A percentile compares a stretch with the other conserved stretches of the same genome.
Evolutionary conservation across 306 rosid genomes (phyloP).

Genomic region (Cajanus cajan): DNA sequence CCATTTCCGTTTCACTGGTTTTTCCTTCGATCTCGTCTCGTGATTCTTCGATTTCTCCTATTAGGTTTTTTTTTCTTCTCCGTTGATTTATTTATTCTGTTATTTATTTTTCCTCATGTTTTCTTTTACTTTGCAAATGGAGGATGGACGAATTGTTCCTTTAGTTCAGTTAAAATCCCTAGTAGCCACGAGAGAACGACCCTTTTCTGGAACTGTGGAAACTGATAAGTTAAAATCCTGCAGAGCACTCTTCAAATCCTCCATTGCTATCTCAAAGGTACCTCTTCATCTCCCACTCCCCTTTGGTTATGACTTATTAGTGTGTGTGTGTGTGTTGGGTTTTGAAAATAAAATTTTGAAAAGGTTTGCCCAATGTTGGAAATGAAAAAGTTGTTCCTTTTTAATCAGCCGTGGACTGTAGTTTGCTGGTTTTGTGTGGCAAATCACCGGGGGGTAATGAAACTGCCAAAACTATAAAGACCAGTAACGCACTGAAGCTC

Average conservation of each 20-base stretch:
- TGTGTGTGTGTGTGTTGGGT: neutral
- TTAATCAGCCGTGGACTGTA: constrained; percentile 43
- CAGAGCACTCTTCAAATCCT: constrained; percentile 56
- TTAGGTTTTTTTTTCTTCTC: too few relatives aligned
- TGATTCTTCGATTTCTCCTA: too few relatives aligned
- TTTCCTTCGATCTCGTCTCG: too few relatives aligned
- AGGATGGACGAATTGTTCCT: constrained; percentile 79
- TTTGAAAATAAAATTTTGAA: neutral
- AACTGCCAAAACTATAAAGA: constrained; percentile 54
- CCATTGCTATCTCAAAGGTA: constrained; percentile 43
- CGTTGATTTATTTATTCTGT: too few relatives aligned
- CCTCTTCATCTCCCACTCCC: neutral
- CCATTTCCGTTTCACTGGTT: too few relatives aligned
- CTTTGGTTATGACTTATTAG: neutral
- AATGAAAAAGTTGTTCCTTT: constrained; percentile 21
- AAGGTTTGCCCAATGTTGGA: neutral
- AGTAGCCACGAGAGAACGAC: constrained; percentile 65
- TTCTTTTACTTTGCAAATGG: constrained; percentile 87
- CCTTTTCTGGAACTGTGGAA: constrained; percentile 58
- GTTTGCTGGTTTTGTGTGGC: constrained; percentile 65
- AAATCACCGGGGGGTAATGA: constrained; percentile 62
- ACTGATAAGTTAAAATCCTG: constrained; percentile 41
- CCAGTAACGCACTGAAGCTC: constrained; percentile 56
- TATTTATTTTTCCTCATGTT: too few relatives aligned
- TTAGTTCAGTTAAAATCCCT: constrained; percentile 70